A percentile compares a stretch with the other conserved stretches of the same genome.
These are phyloP conservation scores for Quercus lobata DNA, from an alignment of 331 rosid species.

Conservation along the genomic window DNA sequence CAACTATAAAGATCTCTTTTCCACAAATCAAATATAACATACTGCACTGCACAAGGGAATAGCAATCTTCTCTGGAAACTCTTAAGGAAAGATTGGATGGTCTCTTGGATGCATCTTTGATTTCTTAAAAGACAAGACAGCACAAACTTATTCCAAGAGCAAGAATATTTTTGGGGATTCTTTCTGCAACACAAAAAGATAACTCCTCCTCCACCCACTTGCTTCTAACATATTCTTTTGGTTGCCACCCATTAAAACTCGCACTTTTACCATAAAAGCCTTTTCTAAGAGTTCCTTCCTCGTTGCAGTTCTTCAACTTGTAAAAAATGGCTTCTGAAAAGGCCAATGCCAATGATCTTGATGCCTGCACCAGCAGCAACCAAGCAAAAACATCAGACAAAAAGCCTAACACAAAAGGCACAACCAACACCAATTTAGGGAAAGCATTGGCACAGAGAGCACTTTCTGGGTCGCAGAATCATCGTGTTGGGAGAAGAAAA, in stretches of 20 bases:
- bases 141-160: constrained; percentile 44
- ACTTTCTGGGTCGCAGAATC: constrained; percentile 41
- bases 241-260: constrained; percentile 12
- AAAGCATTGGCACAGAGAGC: constrained; percentile 61
- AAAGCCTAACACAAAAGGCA: constrained; percentile 19
- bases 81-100: not conserved
- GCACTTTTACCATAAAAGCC: not conserved
- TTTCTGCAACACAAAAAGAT: constrained; percentile 37
- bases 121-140: constrained; percentile 34
- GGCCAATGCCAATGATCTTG: constrained; percentile 24
- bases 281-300: constrained; percentile 16
- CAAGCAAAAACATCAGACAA: constrained; percentile 35
- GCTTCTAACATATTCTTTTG: constrained; percentile 41
- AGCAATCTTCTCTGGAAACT: not conserved
- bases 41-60: not conserved
- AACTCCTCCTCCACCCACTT: constrained; percentile 27
- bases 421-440: constrained; percentile 29
- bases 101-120: constrained; percentile 15
- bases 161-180: constrained; percentile 41
- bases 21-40: not conserved
- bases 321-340: constrained; percentile 51
- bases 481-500: constrained; percentile 35
- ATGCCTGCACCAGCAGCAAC: constrained; percentile 26
- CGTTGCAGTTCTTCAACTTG: constrained; percentile 2
- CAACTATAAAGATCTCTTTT: not conserved